Evolutionary conservation across 106 monocot genomes (phyloP), one percentile per base, ranked within the genome.

Genomic region (Dioscorea alata): DNA sequence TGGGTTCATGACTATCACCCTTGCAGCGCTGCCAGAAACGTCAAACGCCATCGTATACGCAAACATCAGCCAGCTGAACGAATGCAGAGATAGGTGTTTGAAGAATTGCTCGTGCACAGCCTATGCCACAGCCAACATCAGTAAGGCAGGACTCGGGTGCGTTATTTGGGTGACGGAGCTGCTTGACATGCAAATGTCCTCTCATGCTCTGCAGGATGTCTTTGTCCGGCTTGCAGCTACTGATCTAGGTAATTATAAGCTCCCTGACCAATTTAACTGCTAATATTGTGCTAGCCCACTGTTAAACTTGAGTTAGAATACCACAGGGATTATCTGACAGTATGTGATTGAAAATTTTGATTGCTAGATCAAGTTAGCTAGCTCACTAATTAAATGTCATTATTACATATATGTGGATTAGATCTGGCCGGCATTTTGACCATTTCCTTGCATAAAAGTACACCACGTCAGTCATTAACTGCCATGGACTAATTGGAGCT

Each of bases 11-110:
- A 28, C 16, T 61, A 56, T 84, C 49, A 23, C 25, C 17, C 33
- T 33, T 12, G 71, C 60, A 70, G 59, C 74, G 59, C 48, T 84
- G 65, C 79, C 77, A 10, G 75, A 82, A 49, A 69, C 78, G 23
- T 12, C 50, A n/a, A 51, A 15, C 1, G 32, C 70, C 53, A 64
- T 13, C 52, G 65, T 71, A 21, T 57, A 69, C 66, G 6, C 1
- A 71, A 57, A 9, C 12, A 59, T 60, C 49, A 49, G 59, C 12
- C 65, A n/a, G n/a, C n/a, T 75, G 16, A 59, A 59, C 13, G 48
- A 50, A 12, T 75, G 74, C 49, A 42, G 17, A 22, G 28, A 1
- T 0, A 9, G 5, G 58, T 75, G 74, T 48, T 34, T 31, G 48
- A 67, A 4, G 21, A 59, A 75, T 51, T 75, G 67, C 66, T 49